Conservation (phyloP, 2,329 filamentous ascomycete genomes). For the Coniochaeta sp. region DNA sequence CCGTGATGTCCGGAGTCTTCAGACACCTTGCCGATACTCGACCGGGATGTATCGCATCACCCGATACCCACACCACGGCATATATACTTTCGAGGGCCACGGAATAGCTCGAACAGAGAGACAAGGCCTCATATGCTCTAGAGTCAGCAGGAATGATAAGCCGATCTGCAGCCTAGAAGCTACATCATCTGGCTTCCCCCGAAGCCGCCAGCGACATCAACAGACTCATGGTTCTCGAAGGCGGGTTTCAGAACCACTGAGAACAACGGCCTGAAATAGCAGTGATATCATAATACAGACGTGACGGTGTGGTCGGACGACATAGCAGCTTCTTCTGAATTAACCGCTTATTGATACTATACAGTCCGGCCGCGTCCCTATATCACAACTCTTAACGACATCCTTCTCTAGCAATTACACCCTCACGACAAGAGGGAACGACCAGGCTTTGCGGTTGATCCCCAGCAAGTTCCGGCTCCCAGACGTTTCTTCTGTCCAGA, state of each 20-base stretch:
- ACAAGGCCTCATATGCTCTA: neutral
- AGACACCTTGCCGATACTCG: neutral
- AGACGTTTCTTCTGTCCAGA: no score
- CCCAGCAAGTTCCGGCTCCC: no score
- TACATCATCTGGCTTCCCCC: no score
- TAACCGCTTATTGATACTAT: constrained; percentile 1
- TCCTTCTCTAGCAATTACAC: neutral
- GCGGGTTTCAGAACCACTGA: no score
- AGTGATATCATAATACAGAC: neutral
- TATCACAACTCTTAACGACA: neutral
- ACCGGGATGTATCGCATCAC: neutral
- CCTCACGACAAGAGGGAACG: neutral
- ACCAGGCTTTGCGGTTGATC: no score
- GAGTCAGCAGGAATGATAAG: no score
- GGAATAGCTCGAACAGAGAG: no score
- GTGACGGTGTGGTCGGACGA: neutral
- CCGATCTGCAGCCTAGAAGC: no score
- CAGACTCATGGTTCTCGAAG: no score
- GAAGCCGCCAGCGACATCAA: no score
- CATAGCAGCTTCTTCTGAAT: neutral
- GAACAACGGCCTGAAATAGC: neutral
- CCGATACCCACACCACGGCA: no score
- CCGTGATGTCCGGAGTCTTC: neutral
- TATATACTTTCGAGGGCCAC: no score
- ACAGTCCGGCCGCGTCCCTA: neutral